Base-by-base conservation (phyloP, 2,329 filamentous ascomycete species). In the Diplodia sapinea region DNA sequence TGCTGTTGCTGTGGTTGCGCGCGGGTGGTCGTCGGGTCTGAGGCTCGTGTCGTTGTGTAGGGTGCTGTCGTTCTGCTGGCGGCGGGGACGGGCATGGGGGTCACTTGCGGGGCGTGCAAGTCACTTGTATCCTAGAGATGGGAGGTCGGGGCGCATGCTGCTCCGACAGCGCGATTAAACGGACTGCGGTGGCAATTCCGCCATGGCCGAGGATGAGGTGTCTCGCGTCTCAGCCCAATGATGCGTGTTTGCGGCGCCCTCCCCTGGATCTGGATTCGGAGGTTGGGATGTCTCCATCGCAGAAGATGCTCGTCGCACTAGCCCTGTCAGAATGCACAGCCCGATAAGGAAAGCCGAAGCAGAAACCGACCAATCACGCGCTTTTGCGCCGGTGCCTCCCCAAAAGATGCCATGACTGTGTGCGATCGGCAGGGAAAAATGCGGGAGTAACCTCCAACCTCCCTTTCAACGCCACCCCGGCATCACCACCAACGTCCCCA, bases 301-400 rank as follows among this genome's bases (percentile, higher is more conserved):
- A n/a, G n/a, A n/a, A n/a, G n/a, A n/a, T n/a, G n/a, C n/a, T n/a
- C n/a, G n/a, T n/a, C n/a, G n/a, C n/a, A n/a, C n/a, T n/a, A n/a
- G n/a, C n/a, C n/a, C n/a, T n/a, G n/a, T n/a, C n/a, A n/a, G n/a
- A n/a, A n/a, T n/a, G n/a, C n/a, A n/a, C n/a, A n/a, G 8, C 57
- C 57, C 17, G 17, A 36, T 17, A 15, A 12, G 31, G 57, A 20
- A 51, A 36, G 43, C 43, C 4, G 11, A 33, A 9, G 11, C 43
- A 9, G 12, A 2, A 26, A 8, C 43, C 13, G 47, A n/a, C 57
- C 57, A 62, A 62, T 62, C 26, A 50, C 7, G 47, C 57, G 12
- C 57, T 62, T 62, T 62, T 62, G 57, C 57, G 57, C 57, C n/a
- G 33, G 20, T 13, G 8, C 11, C 26, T n/a, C 31, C 31, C 31